phyloP scores from a whole-genome alignment of 768 basidiomycete genomes.

The Gymnopilus junonius region DNA sequence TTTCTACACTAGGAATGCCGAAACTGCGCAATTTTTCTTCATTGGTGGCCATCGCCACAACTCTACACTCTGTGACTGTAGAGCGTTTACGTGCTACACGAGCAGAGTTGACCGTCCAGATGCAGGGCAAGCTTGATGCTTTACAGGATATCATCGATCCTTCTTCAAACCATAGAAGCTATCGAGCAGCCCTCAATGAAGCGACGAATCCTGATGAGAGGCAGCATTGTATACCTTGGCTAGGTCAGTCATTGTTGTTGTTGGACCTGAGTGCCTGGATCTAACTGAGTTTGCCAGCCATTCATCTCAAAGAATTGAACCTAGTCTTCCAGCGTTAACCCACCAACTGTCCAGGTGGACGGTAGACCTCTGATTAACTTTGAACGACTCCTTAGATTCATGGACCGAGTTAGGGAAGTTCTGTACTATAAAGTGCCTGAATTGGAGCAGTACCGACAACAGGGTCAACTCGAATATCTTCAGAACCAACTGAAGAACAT shows the following conservation, averaged over 20 bases:
- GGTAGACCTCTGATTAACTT: slow-evolving; percentile 47
- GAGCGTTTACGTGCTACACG: slow-evolving; percentile 39
- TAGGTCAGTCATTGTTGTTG: slow-evolving; percentile 31
- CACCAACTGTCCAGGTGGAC: slow-evolving; percentile 31
- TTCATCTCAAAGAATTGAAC: slow-evolving; percentile 42
- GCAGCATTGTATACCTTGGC: slow-evolving; percentile 43
- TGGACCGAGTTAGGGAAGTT: slow-evolving; percentile 38
- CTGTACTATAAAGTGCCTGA: slow-evolving; percentile 36
- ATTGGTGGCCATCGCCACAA: slow-evolving; percentile 44
- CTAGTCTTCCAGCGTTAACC: slow-evolving; percentile 34
- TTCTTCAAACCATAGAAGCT: slow-evolving; percentile 38
- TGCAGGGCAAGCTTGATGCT: slow-evolving; percentile 33
- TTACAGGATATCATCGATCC: slow-evolving; percentile 39
- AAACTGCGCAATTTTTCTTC: slow-evolving; percentile 49
- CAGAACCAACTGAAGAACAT: slow-evolving; percentile 40
- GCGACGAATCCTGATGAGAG: slow-evolving; percentile 23
- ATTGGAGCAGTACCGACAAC: slow-evolving; percentile 33
- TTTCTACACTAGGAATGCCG: slow-evolving; percentile 43
- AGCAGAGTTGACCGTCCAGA: slow-evolving; percentile 30
- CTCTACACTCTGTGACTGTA: slow-evolving; percentile 44
- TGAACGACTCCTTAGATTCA: slow-evolving; percentile 41
- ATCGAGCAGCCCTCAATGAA: slow-evolving; percentile 38
- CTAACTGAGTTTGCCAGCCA: slow-evolving; percentile 27
- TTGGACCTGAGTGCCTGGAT: background rate
- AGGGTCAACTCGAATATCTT: slow-evolving; percentile 46